Conservation (phyloP, 441 rosid species). For the Gossypium davidsonii region DNA sequence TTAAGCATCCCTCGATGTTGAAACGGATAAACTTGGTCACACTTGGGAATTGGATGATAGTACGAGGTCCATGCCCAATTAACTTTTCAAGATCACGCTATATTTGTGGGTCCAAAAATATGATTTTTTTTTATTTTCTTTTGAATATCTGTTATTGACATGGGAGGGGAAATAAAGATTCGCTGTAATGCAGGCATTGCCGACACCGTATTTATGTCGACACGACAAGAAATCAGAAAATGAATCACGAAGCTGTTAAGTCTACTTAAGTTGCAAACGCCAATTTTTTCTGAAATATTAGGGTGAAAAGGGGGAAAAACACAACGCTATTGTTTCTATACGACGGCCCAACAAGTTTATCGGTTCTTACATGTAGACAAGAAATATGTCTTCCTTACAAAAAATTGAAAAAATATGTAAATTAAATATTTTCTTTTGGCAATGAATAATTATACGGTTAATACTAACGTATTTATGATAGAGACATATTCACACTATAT, state of each 20-base stretch:
- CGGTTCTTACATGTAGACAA: background rate
- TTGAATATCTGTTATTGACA: background rate
- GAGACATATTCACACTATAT: no score
- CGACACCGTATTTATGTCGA: background rate
- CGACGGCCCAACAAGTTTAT: background rate
- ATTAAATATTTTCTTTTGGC: background rate
- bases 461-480: no score
- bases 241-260: background rate
- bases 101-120: background rate
- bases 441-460: no score
- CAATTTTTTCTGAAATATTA: background rate
- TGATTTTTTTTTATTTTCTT: background rate
- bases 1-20: background rate
- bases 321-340: background rate
- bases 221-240: background rate
- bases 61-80: conserved; percentile 18
- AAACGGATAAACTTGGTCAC: background rate
- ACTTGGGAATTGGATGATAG: background rate
- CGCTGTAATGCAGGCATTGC: background rate
- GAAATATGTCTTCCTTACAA: background rate
- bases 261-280: background rate
- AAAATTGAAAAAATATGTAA: background rate
- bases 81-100: background rate
- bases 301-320: background rate
- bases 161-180: background rate